Percentiles rank a stretch among this genome's conserved stretches.
These are phyloP conservation scores for Scheffersomyces titani DNA, from an alignment of 1,139 yeast genomes.

Conservation along the genomic window DNA sequence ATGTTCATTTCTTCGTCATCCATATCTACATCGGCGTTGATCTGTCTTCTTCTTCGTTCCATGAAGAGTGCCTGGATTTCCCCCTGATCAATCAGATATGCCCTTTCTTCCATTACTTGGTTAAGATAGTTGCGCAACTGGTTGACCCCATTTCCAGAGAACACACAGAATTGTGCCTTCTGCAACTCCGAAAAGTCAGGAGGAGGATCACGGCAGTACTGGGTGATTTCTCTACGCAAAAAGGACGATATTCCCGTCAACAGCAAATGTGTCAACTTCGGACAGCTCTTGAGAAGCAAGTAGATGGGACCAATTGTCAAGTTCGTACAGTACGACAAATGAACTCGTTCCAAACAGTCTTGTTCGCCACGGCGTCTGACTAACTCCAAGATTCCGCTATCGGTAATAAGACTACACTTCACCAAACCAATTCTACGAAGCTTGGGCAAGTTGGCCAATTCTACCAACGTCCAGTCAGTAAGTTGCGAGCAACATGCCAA, in stretches of 20 bases:
- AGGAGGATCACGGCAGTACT: conserved; percentile 93
- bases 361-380: conserved; percentile 71
- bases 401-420: conserved; percentile 86
- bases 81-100: conserved; percentile 42
- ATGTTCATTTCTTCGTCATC: conserved; percentile 10
- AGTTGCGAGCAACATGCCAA: conserved; percentile 91
- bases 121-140: conserved; percentile 65
- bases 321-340: conserved; percentile 86
- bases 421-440: conserved; percentile 91
- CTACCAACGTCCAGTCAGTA: conserved; percentile 81
- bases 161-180: conserved; percentile 85
- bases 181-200: conserved; percentile 89
- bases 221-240: conserved; percentile 80
- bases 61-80: conserved; percentile 36
- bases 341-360: conserved; percentile 87
- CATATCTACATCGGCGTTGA: conserved; percentile 18
- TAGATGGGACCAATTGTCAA: conserved; percentile 73
- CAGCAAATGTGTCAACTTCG: conserved; percentile 82
- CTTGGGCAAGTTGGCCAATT: conserved; percentile 74
- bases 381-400: conserved; percentile 77
- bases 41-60: conserved; percentile 33
- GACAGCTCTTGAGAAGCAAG: conserved; percentile 76
- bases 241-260: conserved; percentile 90
- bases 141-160: conserved; percentile 86
- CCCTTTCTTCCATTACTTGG: conserved; percentile 45